phyloP scores from a whole-genome alignment of 352 stramenopile genomes.

The Pythium plurisporium region DNA sequence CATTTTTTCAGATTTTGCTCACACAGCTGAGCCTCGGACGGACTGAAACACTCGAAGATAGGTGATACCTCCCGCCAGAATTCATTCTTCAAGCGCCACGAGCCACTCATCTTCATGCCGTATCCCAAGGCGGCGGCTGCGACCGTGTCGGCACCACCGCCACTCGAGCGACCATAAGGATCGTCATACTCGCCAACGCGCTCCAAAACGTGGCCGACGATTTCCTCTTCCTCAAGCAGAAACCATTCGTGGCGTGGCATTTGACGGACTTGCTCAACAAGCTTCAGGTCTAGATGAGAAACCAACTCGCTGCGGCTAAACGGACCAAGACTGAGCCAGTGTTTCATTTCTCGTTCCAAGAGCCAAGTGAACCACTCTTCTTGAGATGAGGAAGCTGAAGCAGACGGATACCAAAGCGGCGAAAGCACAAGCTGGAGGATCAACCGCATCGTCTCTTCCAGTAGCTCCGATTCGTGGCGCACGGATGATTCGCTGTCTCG shows the following conservation, averaged over 20 bases:
- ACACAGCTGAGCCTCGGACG: constrained; percentile 61
- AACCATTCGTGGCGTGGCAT: constrained; percentile 42
- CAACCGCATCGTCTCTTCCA: constrained; percentile 62
- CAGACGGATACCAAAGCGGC: constrained; percentile 37
- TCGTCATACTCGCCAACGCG: constrained; percentile 60
- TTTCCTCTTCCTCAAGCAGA: constrained; percentile 72
- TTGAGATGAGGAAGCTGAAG: constrained; percentile 17
- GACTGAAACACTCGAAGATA: constrained; percentile 75
- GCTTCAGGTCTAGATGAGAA: constrained; percentile 58
- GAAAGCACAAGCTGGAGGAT: constrained; percentile 56
- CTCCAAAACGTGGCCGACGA: constrained; percentile 61
- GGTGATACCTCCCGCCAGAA: constrained; percentile 56
- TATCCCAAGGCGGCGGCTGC: constrained; percentile 27
- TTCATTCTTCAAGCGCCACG: constrained; percentile 54
- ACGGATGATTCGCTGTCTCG: constrained; percentile 20
- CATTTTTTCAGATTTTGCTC: constrained; percentile 70
- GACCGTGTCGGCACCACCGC: constrained; percentile 5
- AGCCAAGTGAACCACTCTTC: constrained; percentile 34
- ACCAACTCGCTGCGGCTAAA: constrained; percentile 67
- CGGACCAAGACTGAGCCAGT: constrained; percentile 69
- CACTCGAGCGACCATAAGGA: constrained; percentile 14
- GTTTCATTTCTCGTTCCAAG: constrained; percentile 67
- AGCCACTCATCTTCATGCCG: constrained; percentile 67
- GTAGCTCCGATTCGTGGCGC: constrained; percentile 43
- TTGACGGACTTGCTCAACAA: constrained; percentile 75